phyloP scores from a whole-genome alignment of 352 stramenopile genomes.

The Pythium guiyangense region DNA sequence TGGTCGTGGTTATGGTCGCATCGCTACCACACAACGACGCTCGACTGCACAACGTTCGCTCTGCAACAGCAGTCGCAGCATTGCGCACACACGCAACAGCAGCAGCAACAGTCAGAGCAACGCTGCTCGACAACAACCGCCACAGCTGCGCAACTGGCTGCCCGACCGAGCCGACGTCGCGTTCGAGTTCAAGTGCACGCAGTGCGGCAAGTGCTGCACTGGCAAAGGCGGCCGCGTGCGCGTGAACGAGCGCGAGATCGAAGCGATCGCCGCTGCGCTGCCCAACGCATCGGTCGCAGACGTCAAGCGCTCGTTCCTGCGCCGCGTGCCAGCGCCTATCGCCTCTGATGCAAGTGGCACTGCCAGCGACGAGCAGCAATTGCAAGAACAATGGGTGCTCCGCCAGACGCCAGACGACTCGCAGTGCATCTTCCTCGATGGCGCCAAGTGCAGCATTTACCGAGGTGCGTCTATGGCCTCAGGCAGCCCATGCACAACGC shows the following conservation, averaged over 20 bases:
- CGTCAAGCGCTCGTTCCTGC: slow-evolving; percentile 36
- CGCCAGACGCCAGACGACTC: slow-evolving; percentile 46
- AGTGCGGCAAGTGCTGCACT: slow-evolving; percentile 78
- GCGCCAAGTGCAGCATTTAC: slow-evolving; percentile 67
- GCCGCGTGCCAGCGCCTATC: background rate
- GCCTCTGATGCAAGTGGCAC: background rate
- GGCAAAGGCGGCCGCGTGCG: slow-evolving; percentile 50
- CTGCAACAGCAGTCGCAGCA: no score
- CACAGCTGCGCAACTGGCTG: slow-evolving; percentile 31
- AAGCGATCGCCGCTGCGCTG: slow-evolving; percentile 32
- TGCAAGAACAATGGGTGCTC: slow-evolving; percentile 28
- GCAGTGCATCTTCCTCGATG: slow-evolving; percentile 64
- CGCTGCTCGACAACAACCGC: background rate
- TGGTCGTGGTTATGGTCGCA: no score
- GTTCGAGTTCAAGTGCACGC: slow-evolving; percentile 67
- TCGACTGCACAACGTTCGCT: no score
- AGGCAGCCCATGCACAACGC: no score
- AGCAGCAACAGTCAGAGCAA: background rate
- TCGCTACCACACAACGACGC: no score
- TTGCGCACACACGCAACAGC: background rate
- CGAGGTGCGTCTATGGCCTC: slow-evolving; percentile 22
- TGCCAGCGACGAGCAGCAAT: slow-evolving; percentile 3
- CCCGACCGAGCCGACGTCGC: slow-evolving; percentile 23
- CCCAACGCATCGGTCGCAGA: slow-evolving; percentile 19
- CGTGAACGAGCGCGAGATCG: no score